These are phyloP conservation scores for Camellia granthamiana DNA, from an alignment of 148 eudicot genomes.

Conservation along the genomic window DNA sequence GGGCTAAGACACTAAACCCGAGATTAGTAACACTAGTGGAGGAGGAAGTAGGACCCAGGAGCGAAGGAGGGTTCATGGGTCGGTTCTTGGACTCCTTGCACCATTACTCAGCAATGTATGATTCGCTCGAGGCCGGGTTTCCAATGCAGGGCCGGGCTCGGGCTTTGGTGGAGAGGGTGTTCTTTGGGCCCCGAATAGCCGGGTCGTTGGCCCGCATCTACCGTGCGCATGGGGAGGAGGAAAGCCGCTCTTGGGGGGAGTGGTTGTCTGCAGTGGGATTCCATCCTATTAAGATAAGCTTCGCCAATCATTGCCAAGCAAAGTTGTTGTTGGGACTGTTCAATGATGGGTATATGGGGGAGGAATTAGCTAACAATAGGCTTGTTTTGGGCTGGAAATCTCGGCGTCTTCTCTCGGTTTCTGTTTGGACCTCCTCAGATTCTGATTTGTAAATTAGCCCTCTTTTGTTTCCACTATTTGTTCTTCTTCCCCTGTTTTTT, in stretches of 20 bases:
- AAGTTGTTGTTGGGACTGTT: constrained; percentile 47
- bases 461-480: no score
- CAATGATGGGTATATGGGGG: constrained; percentile 53
- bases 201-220: constrained; percentile 41
- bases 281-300: constrained; percentile 30
- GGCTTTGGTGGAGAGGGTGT: constrained; percentile 47
- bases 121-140: constrained; percentile 50
- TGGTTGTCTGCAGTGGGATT: constrained; percentile 35
- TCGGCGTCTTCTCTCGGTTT: constrained; percentile 47
- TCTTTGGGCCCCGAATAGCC: constrained; percentile 39
- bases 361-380: constrained; percentile 39
- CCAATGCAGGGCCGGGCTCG: constrained; percentile 51
- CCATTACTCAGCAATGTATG: constrained; percentile 46
- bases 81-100: constrained; percentile 47
- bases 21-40: constrained; percentile 41
- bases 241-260: constrained; percentile 32
- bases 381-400: constrained; percentile 55
- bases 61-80: constrained; percentile 37
- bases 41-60: constrained; percentile 33
- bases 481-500: no score
- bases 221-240: constrained; percentile 23
- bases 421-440: constrained; percentile 39
- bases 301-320: constrained; percentile 58
- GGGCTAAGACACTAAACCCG: constrained; percentile 38
- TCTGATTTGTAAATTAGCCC: constrained; percentile 10